These are phyloP conservation scores for Xylariaceae sp. DNA, from an alignment of 2,329 filamentous ascomycete species.

Conservation along the genomic window DNA sequence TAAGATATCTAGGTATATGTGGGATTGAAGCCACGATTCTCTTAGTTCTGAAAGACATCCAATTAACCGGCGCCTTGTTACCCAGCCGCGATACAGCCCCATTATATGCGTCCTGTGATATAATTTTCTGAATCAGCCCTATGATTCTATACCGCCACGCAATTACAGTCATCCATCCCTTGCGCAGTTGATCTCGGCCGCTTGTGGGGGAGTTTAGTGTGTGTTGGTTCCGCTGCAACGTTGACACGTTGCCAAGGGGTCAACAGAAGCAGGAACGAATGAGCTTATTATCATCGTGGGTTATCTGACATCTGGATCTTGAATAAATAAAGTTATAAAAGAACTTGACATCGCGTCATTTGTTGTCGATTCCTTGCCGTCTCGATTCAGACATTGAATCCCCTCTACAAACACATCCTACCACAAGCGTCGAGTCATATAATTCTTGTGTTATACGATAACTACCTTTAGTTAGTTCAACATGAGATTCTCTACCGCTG, in stretches of 20 bases:
- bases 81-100: background rate
- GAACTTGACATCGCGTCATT: too few relatives aligned
- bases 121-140: too few relatives aligned
- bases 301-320: background rate
- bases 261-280: background rate
- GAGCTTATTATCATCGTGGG: background rate
- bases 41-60: background rate
- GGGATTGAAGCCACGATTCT: background rate
- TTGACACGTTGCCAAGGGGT: background rate
- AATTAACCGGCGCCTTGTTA: background rate
- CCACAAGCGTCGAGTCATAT: background rate
- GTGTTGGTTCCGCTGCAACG: background rate
- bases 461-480: background rate
- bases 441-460: background rate
- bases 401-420: background rate
- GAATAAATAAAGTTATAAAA: background rate
- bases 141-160: too few relatives aligned
- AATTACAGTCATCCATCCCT: background rate
- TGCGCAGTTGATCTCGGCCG: background rate
- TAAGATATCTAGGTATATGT: background rate
- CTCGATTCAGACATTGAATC: background rate
- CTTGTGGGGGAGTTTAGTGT: background rate
- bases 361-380: background rate
- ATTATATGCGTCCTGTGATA: background rate
- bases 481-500: constrained; percentile 17